Evolutionary conservation across 2,329 filamentous ascomycete genomes (phyloP).

Genomic region (Diplodia corticola): DNA sequence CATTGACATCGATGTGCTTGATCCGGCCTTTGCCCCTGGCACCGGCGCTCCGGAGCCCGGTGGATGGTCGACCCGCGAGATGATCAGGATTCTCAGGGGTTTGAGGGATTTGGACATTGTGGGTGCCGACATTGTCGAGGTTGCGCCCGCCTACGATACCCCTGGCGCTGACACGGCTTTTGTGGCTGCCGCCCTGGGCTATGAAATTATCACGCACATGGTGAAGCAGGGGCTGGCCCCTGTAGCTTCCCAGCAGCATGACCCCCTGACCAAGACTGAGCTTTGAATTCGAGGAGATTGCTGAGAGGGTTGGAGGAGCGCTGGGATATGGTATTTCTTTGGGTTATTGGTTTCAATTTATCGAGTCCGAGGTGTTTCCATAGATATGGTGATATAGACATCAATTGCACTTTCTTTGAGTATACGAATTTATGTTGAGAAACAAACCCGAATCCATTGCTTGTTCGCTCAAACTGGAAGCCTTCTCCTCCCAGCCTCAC

Average conservation of each 20-base stretch:
- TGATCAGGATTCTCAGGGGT: conserved; percentile 60
- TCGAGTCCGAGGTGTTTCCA: no score
- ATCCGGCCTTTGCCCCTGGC: conserved; percentile 57
- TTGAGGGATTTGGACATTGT: conserved; percentile 58
- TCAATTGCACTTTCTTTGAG: no score
- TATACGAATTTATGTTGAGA: no score
- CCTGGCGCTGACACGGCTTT: conserved; percentile 60
- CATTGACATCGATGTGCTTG: conserved; percentile 59
- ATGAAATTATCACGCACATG: conserved; percentile 80
- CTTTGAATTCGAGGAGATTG: not conserved
- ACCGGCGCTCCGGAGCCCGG: conserved; percentile 64
- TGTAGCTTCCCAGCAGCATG: no score
- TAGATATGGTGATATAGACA: no score
- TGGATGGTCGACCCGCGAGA: conserved; percentile 61
- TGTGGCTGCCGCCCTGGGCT: conserved; percentile 64
- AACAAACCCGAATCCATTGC: no score
- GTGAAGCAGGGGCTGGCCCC: conserved; percentile 54
- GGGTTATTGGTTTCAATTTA: no score
- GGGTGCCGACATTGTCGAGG: conserved; percentile 63
- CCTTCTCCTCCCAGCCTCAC: no score
- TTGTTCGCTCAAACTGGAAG: no score
- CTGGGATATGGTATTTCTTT: no score
- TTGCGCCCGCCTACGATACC: conserved; percentile 63
- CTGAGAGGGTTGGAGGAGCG: no score
- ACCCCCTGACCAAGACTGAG: no score